These are phyloP conservation scores for Cladorrhinum sp. DNA, from an alignment of 2,329 filamentous ascomycete species.

Conservation along the genomic window DNA sequence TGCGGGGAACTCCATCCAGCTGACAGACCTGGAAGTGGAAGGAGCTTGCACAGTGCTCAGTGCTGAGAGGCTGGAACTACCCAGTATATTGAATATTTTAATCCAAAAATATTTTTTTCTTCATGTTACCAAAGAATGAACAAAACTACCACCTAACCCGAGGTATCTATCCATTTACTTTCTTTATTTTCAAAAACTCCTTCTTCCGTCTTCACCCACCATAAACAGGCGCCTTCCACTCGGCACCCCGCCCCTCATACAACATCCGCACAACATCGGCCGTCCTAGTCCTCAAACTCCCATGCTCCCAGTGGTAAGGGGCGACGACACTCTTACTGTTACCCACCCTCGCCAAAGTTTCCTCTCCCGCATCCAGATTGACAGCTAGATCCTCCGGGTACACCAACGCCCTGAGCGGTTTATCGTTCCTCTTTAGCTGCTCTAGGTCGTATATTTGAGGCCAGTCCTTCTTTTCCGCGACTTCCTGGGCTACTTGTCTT, in stretches of 20 bases:
- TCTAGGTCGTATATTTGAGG: slow-evolving; percentile 60
- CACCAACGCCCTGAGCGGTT: slow-evolving; percentile 65
- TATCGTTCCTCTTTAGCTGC: slow-evolving; percentile 58
- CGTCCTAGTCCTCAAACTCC: slow-evolving; percentile 13
- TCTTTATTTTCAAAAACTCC: too few relatives aligned
- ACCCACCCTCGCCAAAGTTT: slow-evolving; percentile 46
- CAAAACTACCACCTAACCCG: too few relatives aligned
- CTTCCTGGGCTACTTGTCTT: slow-evolving; percentile 52
- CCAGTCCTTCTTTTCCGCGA: slow-evolving; percentile 60
- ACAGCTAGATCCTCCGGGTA: slow-evolving; percentile 75
- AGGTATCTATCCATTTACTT: too few relatives aligned
- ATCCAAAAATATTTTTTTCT: too few relatives aligned
- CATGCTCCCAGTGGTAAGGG: slow-evolving; percentile 6
- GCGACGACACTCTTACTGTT: not conserved
- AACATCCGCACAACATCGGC: slow-evolving; percentile 9
- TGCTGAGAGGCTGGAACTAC: too few relatives aligned
- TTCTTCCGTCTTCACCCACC: not conserved
- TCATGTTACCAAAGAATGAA: too few relatives aligned
- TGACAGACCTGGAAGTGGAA: not conserved
- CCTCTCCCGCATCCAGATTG: slow-evolving; percentile 57
- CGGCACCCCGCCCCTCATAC: slow-evolving; percentile 6
- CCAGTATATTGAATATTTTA: too few relatives aligned
- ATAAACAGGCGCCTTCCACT: not conserved
- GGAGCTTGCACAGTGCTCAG: not conserved
- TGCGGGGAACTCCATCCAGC: not conserved